Evolutionary conservation across 2,329 filamentous ascomycete species (phyloP).

Genomic region (Phaeophleospora eucalypticola): DNA sequence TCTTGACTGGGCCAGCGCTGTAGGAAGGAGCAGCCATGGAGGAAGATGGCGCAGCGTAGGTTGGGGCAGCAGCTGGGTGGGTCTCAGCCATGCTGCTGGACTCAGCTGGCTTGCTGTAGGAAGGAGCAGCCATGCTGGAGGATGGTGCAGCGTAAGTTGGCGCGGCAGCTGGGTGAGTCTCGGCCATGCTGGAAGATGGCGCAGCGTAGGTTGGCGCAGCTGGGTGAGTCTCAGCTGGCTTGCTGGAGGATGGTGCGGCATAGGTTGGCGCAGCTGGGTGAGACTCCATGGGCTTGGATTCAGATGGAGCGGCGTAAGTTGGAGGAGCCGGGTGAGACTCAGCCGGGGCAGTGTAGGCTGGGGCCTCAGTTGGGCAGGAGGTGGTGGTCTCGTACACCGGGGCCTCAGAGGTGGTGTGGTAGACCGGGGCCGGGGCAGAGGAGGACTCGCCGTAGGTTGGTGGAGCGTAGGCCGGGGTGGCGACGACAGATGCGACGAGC

Average conservation of each 20-base stretch:
- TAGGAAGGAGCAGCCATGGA: neutral
- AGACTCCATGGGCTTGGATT: slow-evolving; percentile 1
- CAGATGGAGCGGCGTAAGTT: neutral
- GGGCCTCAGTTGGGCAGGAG: no score
- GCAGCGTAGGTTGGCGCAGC: slow-evolving; percentile 1
- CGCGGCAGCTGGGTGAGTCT: neutral
- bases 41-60: neutral
- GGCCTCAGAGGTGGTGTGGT: neutral
- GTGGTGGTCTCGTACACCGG: neutral
- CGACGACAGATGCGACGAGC: slow-evolving; percentile 19
- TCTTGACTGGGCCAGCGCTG: neutral
- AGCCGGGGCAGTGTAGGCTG: neutral
- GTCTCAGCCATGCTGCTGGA: neutral
- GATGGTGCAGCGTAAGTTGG: neutral
- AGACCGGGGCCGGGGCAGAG: neutral
- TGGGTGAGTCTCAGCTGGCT: slow-evolving; percentile 2
- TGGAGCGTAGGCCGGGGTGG: slow-evolving; percentile 10
- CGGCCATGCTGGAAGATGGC: neutral
- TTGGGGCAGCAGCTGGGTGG: slow-evolving; percentile 1
- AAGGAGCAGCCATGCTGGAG: neutral
- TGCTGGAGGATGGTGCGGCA: neutral
- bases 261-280: slow-evolving; percentile 1
- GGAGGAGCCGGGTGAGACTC: neutral
- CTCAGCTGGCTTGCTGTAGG: slow-evolving; percentile 4
- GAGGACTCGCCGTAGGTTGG: neutral